Evolutionary conservation across 768 basidiomycete species (phyloP).

Genomic region (Psilocybe azurescens): DNA sequence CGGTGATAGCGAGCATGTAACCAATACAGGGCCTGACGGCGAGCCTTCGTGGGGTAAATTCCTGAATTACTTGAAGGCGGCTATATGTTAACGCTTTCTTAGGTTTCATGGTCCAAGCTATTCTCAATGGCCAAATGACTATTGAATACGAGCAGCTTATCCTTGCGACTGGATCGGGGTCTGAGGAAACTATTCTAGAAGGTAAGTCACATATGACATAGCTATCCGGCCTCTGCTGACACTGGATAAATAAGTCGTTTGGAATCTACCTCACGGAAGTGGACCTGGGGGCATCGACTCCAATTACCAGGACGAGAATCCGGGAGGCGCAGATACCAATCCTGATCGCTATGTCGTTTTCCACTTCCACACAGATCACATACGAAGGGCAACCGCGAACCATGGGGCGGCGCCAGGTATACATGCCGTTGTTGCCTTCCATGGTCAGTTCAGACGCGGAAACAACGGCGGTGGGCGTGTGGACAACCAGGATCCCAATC

Average conservation of each 20-base stretch:
- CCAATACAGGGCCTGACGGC: not conserved
- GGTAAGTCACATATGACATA: not conserved
- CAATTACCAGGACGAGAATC: constrained; percentile 2
- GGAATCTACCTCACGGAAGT: not conserved
- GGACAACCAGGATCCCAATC: not conserved
- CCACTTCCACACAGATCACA: constrained; percentile 4
- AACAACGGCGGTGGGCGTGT: not conserved
- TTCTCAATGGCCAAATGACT: not conserved
- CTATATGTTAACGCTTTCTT: too few species aligned
- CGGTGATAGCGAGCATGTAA: not conserved
- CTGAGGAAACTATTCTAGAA: constrained; percentile 1
- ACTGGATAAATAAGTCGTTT: not conserved
- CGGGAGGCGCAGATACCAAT: not conserved
- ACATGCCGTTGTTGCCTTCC: constrained; percentile 1
- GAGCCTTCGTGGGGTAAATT: not conserved
- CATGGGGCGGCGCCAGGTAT: not conserved
- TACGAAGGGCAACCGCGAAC: not conserved
- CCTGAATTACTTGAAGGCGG: too few species aligned
- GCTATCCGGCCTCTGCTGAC: not conserved
- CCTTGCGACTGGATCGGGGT: not conserved
- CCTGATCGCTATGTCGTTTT: not conserved
- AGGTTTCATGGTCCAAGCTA: not conserved
- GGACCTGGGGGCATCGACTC: not conserved
- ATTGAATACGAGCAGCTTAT: not conserved
- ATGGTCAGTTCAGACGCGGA: not conserved